These are phyloP conservation scores for Penicillium taxi DNA, from an alignment of 495 filamentous ascomycete genomes.

Conservation along the genomic window DNA sequence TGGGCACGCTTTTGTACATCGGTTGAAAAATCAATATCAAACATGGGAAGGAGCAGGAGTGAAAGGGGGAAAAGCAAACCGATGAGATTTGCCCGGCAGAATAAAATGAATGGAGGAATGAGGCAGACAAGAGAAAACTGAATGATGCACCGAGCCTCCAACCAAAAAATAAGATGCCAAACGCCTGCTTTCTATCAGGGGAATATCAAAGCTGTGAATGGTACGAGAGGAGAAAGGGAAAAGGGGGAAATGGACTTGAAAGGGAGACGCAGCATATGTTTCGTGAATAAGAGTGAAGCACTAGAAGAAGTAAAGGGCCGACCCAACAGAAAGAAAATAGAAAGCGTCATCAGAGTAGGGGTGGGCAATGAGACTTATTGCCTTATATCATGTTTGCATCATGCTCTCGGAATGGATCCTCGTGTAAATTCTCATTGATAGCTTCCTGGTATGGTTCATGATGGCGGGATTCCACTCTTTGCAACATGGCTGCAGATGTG, in stretches of 20 bases:
- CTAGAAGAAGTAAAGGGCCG: constrained; percentile 21
- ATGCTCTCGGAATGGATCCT: constrained; percentile 36
- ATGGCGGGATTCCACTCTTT: constrained; percentile 70
- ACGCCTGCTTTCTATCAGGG: constrained; percentile 43
- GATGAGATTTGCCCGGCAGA: constrained; percentile 6
- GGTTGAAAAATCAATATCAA: constrained; percentile 15
- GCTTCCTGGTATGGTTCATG: too few relatives aligned
- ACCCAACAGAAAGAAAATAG: too few relatives aligned
- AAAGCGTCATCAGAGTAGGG: constrained; percentile 27
- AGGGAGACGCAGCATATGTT: constrained; percentile 26
- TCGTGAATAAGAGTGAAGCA: constrained; percentile 22
- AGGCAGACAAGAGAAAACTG: constrained; percentile 8
- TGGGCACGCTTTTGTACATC: constrained; percentile 37
- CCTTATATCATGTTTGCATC: constrained; percentile 22
- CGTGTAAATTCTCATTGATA: too few relatives aligned
- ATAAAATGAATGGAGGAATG: constrained; percentile 10
- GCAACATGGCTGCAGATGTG: constrained; percentile 75
- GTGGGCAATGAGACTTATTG: constrained; percentile 16
- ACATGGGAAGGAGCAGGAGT: constrained; percentile 12
- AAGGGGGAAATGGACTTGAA: constrained; percentile 12
- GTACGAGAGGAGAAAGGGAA: constrained; percentile 5
- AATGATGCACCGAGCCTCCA: constrained; percentile 28
- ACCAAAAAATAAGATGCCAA: constrained; percentile 30
- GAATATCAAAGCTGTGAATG: constrained; percentile 31
- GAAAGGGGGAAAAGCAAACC: constrained; percentile 4